Evolutionary conservation across 2,329 filamentous ascomycete species (phyloP).

Genomic region (Xylaria arbuscula): DNA sequence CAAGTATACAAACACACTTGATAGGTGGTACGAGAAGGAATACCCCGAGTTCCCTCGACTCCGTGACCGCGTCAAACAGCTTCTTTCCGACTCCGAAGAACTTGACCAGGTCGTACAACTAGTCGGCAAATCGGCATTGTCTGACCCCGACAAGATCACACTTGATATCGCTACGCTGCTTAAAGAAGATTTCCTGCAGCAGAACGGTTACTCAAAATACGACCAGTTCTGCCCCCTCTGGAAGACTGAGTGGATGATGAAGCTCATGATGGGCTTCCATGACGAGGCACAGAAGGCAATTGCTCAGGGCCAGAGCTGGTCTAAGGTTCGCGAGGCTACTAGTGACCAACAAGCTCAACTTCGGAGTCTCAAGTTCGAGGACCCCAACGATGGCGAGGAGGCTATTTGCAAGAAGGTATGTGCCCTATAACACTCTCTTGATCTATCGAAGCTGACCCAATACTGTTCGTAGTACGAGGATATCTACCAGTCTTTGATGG

Average conservation of each 20-base stretch:
- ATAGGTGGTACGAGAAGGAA: conserved; percentile 94
- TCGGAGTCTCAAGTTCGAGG: conserved; percentile 95
- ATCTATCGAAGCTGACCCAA: conserved; percentile 15
- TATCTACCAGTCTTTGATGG: conserved; percentile 89
- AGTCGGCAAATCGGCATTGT: conserved; percentile 95
- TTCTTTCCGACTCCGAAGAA: conserved; percentile 94
- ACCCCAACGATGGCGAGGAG: conserved; percentile 86
- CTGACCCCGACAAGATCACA: conserved; percentile 98
- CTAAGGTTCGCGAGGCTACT: conserved; percentile 91
- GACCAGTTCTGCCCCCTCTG: conserved; percentile 99
- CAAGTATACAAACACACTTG: conserved; percentile 90
- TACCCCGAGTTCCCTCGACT: conserved; percentile 94
- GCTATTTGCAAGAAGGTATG: conserved; percentile 83
- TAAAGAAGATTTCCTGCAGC: conserved; percentile 99
- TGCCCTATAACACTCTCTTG: conserved; percentile 15
- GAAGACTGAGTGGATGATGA: conserved; percentile 99
- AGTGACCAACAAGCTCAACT: conserved; percentile 85
- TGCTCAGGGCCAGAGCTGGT: conserved; percentile 89
- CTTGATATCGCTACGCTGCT: conserved; percentile 89
- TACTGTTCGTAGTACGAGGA: conserved; percentile 79
- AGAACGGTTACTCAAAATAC: conserved; percentile 99
- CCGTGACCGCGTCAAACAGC: conserved; percentile 91
- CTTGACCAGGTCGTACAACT: conserved; percentile 98
- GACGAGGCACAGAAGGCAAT: conserved; percentile 97
- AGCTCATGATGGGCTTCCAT: conserved; percentile 97